These are phyloP conservation scores for Elsinoe ampelina DNA, from an alignment of 2,329 filamentous ascomycete genomes.

Conservation along the genomic window DNA sequence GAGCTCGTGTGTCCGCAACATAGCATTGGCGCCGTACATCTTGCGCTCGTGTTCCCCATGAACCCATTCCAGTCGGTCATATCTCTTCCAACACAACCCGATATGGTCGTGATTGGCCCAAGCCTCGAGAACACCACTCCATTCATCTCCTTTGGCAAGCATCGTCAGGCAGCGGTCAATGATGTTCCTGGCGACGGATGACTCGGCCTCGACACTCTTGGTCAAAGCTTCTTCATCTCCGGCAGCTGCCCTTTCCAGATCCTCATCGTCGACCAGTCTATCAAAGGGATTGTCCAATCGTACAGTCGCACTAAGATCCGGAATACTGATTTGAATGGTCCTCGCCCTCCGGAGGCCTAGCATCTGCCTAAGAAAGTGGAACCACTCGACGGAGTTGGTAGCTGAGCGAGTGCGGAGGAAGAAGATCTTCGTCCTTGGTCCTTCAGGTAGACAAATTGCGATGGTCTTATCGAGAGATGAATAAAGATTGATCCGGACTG, in stretches of 20 bases:
- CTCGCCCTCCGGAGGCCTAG: slow-evolving; percentile 50
- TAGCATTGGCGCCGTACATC: slow-evolving; percentile 61
- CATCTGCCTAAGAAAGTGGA: slow-evolving; percentile 53
- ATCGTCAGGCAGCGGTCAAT: slow-evolving; percentile 51
- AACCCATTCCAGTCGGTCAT: slow-evolving; percentile 60
- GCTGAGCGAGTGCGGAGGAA: slow-evolving; percentile 54
- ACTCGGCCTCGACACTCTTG: slow-evolving; percentile 42
- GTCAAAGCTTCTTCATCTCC: slow-evolving; percentile 39
- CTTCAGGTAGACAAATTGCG: slow-evolving; percentile 50
- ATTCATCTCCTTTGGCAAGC: slow-evolving; percentile 48
- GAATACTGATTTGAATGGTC: slow-evolving; percentile 52
- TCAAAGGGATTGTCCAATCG: slow-evolving; percentile 52
- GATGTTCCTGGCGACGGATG: slow-evolving; percentile 47
- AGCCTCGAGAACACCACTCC: slow-evolving; percentile 48
- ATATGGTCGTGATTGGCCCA: slow-evolving; percentile 52
- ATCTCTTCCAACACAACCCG: slow-evolving; percentile 59
- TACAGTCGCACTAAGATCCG: slow-evolving; percentile 52
- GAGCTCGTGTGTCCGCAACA: slow-evolving; percentile 57
- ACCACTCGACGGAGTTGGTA: slow-evolving; percentile 58
- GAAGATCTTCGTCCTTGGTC: slow-evolving; percentile 48
- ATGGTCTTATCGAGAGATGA: slow-evolving; percentile 59
- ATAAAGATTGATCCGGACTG: slow-evolving; percentile 52
- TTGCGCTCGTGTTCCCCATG: slow-evolving; percentile 55
- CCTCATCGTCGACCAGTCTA: slow-evolving; percentile 38
- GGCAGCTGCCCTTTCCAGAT: slow-evolving; percentile 33